Base-by-base conservation (phyloP, 768 basidiomycete species). In the Sarcodon sp. region DNA sequence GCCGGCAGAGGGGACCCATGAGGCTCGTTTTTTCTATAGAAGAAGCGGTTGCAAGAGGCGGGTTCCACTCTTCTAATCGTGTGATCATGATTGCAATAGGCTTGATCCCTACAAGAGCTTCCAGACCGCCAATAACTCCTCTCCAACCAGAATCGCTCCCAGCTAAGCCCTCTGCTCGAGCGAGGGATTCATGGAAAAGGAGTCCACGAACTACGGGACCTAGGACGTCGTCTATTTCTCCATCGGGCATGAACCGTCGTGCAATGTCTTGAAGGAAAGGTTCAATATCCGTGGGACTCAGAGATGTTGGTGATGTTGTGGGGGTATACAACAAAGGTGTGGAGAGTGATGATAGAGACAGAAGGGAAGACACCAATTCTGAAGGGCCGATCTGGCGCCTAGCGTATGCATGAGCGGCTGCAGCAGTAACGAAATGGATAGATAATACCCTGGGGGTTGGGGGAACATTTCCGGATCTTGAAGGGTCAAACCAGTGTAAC, bases 381-480 rank as follows among this genome's bases (percentile, higher is more conserved):
- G 75, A 65, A 1, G 87, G 69, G 10, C 94, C 94, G 45, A 86
- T 65, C 1, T 69, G 68, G 58, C 83, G 83, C 7, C 87, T 88
- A 48, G 34, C 21, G 16, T 33, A 12, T 39, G 33, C 43, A 47
- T 36, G 49, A 44, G 21, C 4, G 32, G 35, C 33, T 35, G 16
- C 13, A 13, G 32, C 7, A 47, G 27, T 12, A 12, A 16, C 33
- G 43, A 21, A 68, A 76, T 50, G 21, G 4, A 27, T 27, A 4
- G 4, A 27, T 27, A 27, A 4, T 62, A 87, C 91, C 78, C 75
- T 47, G 64, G 48, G 8, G 92, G 93, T 55, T 96, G 89, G 44
- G 90, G 87, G 55, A 99, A 98, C 84, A 97, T 93, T 35, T 80
- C 81, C 1, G 93, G 87, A 51, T 93, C 92, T 64, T 93, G 90